Evolutionary conservation across 2,329 filamentous ascomycete species (phyloP).

Genomic region (Alternaria sp.): DNA sequence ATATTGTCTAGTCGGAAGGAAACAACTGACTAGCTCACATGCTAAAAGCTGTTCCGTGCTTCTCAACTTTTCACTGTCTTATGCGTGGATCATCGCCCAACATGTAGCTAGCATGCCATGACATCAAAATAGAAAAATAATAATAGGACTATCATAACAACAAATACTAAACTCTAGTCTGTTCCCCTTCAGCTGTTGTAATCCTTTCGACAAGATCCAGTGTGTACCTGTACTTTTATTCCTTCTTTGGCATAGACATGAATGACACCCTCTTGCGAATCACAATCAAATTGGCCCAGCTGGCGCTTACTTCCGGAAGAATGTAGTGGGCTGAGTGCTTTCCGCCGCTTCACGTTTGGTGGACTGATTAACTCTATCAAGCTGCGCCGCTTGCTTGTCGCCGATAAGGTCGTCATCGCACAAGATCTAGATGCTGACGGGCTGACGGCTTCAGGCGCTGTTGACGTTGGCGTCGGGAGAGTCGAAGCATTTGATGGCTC

Average conservation of each 20-base stretch:
- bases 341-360: conserved; percentile 32
- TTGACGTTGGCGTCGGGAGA: not conserved
- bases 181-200: not conserved
- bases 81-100: not conserved
- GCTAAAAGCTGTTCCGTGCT: not conserved
- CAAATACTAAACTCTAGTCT: not conserved
- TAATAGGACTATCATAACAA: not conserved
- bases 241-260: conserved; percentile 31
- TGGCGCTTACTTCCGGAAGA: conserved; percentile 19
- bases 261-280: conserved; percentile 31
- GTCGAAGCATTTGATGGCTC: conserved; percentile 14
- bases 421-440: not conserved
- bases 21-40: not conserved
- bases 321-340: conserved; percentile 23
- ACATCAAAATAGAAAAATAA: not conserved
- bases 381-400: conserved; percentile 17
- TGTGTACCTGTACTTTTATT: conserved; percentile 29
- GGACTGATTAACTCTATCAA: conserved; percentile 27
- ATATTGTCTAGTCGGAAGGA: not conserved
- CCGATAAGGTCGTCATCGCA: not conserved
- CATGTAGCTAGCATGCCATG: not conserved
- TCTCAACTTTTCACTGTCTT: not conserved
- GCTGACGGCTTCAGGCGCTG: not conserved
- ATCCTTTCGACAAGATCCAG: not conserved
- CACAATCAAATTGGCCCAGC: conserved; percentile 27